Conservation (phyloP, 169 alveolate genomes). For the Besnoitia besnoiti region DNA sequence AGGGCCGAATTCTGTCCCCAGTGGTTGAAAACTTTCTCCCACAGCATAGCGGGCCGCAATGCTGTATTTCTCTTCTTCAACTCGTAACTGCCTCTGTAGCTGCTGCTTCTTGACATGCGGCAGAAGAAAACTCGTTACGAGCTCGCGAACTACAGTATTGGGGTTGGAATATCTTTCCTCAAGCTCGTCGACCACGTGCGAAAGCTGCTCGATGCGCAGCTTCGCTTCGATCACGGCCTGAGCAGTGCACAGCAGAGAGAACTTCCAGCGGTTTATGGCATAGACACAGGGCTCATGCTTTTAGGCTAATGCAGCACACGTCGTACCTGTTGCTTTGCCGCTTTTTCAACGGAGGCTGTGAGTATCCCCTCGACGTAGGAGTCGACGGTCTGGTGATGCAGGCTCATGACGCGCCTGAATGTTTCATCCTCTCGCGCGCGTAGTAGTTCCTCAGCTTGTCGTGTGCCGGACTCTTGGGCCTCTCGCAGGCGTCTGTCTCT, state of each 20-base stretch:
- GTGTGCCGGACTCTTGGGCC: slow-evolving; percentile 93
- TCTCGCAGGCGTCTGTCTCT: slow-evolving; percentile 92
- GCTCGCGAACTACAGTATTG: slow-evolving; percentile 83
- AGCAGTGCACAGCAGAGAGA: slow-evolving; percentile 61
- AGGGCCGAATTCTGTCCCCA: neutral
- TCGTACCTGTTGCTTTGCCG: slow-evolving; percentile 58
- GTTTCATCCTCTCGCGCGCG: slow-evolving; percentile 90
- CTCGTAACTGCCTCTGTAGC: slow-evolving; percentile 54
- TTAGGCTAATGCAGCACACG: neutral
- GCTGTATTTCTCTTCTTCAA: slow-evolving; percentile 53
- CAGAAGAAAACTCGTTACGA: slow-evolving; percentile 86
- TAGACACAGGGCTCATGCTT: neutral
- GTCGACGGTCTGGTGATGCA: slow-evolving; percentile 92
- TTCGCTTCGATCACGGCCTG: slow-evolving; percentile 88
- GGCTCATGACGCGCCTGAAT: slow-evolving; percentile 86
- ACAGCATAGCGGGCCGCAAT: slow-evolving; percentile 59
- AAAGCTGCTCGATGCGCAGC: slow-evolving; percentile 82
- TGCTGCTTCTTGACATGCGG: slow-evolving; percentile 88
- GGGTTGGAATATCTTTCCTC: slow-evolving; percentile 80
- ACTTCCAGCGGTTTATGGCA: neutral
- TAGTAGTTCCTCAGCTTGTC: slow-evolving; percentile 93
- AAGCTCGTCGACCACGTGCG: slow-evolving; percentile 82
- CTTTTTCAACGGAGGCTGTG: slow-evolving; percentile 43
- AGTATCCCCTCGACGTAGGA: slow-evolving; percentile 86
- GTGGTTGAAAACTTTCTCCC: slow-evolving; percentile 42